Conservation (phyloP, 805 yeast genomes). For the Candida piceae region DNA sequence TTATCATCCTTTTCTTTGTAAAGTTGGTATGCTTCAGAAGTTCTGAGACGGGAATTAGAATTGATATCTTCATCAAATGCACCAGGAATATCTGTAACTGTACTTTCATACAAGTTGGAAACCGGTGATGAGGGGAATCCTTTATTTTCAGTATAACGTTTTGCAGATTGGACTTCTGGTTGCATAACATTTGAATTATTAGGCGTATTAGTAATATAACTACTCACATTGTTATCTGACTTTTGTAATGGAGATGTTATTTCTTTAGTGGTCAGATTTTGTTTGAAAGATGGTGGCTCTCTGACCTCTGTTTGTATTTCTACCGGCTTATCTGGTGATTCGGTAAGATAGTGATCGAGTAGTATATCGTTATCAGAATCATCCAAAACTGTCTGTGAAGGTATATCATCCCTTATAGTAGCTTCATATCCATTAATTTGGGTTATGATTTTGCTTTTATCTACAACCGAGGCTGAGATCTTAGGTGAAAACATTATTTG, state of each 20-base stretch:
- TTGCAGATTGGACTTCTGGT: background rate
- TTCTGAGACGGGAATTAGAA: background rate
- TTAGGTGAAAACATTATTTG: too few relatives aligned
- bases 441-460: too few relatives aligned
- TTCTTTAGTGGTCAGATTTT: too few relatives aligned
- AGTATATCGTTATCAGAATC: constrained; percentile 13
- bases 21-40: constrained; percentile 3
- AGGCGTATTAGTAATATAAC: background rate
- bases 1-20: constrained; percentile 1
- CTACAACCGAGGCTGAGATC: too few relatives aligned
- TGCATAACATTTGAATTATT: background rate
- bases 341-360: constrained; percentile 5
- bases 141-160: background rate
- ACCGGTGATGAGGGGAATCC: background rate
- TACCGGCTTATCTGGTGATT: too few relatives aligned
- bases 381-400: constrained; percentile 1
- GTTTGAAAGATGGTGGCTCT: too few relatives aligned
- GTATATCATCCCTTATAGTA: too few relatives aligned
- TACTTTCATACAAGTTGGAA: constrained; percentile 1
- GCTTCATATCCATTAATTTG: too few relatives aligned
- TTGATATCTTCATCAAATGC: background rate
- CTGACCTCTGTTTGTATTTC: too few relatives aligned
- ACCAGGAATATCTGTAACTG: background rate
- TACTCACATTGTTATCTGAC: too few relatives aligned
- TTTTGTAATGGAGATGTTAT: too few relatives aligned